phyloP scores from a whole-genome alignment of 805 yeast genomes.

The Starmerella scarabaei region DNA sequence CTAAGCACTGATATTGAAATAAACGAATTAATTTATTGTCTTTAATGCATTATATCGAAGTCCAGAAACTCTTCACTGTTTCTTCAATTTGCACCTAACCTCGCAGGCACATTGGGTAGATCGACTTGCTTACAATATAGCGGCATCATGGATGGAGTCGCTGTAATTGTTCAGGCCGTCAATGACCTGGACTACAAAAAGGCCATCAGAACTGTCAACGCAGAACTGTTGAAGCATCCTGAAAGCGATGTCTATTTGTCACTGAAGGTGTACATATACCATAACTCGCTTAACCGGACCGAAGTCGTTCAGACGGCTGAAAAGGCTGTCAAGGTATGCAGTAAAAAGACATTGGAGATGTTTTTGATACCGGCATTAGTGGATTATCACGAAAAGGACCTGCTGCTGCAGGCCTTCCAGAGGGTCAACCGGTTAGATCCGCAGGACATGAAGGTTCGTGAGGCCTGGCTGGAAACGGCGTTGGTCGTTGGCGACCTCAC shows the following conservation, averaged over 20 bases:
- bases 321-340: slow-evolving; percentile 9
- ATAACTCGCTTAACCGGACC: slow-evolving; percentile 6
- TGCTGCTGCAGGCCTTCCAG: slow-evolving; percentile 21
- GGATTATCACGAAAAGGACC: slow-evolving; percentile 23
- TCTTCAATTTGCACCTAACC: too few relatives aligned
- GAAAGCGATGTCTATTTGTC: slow-evolving; percentile 37
- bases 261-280: slow-evolving; percentile 14
- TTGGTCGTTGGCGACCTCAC: slow-evolving; percentile 15
- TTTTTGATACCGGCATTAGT: slow-evolving; percentile 24
- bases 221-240: slow-evolving; percentile 44
- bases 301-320: slow-evolving; percentile 11
- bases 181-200: slow-evolving; percentile 40
- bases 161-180: slow-evolving; percentile 29
- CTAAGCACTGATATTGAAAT: neutral
- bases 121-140: too few relatives aligned
- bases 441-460: slow-evolving; percentile 17
- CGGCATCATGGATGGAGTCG: too few relatives aligned
- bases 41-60: too few relatives aligned
- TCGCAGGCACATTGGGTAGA: too few relatives aligned
- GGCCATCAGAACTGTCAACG: slow-evolving; percentile 39
- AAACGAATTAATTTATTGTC: too few relatives aligned
- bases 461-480: slow-evolving; percentile 18
- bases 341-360: slow-evolving; percentile 13
- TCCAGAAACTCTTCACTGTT: too few relatives aligned
- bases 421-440: slow-evolving; percentile 17